Evolutionary conservation across 352 stramenopile genomes (phyloP).

Genomic region (Aphanomyces invadans): DNA sequence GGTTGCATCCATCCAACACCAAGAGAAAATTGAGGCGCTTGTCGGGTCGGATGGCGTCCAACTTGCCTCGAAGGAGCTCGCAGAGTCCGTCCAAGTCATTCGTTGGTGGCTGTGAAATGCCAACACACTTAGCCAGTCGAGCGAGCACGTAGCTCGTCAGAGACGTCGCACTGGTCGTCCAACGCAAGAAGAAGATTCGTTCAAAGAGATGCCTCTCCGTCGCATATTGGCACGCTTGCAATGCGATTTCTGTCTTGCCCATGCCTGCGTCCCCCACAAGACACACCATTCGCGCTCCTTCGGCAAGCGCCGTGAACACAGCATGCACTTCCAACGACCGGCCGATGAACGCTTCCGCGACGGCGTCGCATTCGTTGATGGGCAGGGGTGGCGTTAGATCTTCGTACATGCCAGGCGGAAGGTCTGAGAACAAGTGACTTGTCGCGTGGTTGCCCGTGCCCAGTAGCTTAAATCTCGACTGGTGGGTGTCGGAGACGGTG

Average conservation of each 20-base stretch:
- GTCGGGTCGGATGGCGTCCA: slow-evolving; percentile 30
- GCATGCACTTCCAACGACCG: slow-evolving; percentile 74
- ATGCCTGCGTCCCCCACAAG: slow-evolving; percentile 64
- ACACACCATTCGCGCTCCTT: slow-evolving; percentile 63
- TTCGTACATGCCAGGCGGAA: slow-evolving; percentile 40
- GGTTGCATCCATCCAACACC: slow-evolving; percentile 71
- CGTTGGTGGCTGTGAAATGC: slow-evolving; percentile 27
- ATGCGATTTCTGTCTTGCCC: slow-evolving; percentile 72
- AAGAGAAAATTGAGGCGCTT: slow-evolving; percentile 41
- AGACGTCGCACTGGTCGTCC: slow-evolving; percentile 12
- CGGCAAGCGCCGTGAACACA: slow-evolving; percentile 67
- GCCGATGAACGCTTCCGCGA: slow-evolving; percentile 66
- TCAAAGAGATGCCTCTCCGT: slow-evolving; percentile 58
- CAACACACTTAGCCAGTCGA: slow-evolving; percentile 41
- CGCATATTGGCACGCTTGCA: slow-evolving; percentile 71
- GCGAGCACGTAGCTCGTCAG: slow-evolving; percentile 22
- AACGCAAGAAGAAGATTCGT: slow-evolving; percentile 61
- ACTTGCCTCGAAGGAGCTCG: slow-evolving; percentile 44
- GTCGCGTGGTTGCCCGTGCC: slow-evolving; percentile 60
- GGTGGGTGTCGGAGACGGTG: slow-evolving; percentile 29
- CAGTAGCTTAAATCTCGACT: slow-evolving; percentile 75
- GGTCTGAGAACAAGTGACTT: slow-evolving; percentile 63
- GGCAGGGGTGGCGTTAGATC: slow-evolving; percentile 50
- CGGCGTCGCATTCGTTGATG: slow-evolving; percentile 65
- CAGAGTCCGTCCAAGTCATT: slow-evolving; percentile 39